These are phyloP conservation scores for Croton laevigatus DNA, from an alignment of 441 rosid genomes.

Conservation along the genomic window DNA sequence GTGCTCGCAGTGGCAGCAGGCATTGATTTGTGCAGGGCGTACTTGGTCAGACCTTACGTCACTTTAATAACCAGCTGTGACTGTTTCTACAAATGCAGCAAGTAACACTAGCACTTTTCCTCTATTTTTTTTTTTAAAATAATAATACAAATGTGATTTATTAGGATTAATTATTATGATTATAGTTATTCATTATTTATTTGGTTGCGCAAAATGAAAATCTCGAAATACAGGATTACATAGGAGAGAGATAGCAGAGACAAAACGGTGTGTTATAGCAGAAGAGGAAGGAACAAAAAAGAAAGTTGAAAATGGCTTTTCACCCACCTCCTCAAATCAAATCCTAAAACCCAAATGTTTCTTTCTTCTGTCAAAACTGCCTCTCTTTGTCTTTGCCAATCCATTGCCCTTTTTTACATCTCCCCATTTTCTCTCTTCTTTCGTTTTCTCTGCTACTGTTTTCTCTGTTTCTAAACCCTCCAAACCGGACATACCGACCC, in stretches of 20 bases:
- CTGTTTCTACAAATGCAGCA: neutral
- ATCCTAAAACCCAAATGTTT: conserved; percentile 6
- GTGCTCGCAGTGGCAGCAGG: neutral
- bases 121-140: neutral
- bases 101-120: conserved; percentile 1
- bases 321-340: conserved; percentile 32
- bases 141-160: too few relatives aligned
- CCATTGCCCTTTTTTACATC: neutral
- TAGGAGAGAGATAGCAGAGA: conserved; percentile 20
- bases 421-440: too few relatives aligned
- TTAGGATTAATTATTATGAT: too few relatives aligned
- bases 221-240: conserved; percentile 3
- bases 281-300: conserved; percentile 21
- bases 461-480: neutral
- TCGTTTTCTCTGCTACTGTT: neutral
- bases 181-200: neutral
- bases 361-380: conserved; percentile 4
- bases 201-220: conserved; percentile 6
- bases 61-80: conserved; percentile 23
- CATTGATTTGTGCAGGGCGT: conserved; percentile 7
- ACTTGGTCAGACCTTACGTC: conserved; percentile 27
- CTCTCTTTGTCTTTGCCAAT: conserved; percentile 3
- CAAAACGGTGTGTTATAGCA: conserved; percentile 31
- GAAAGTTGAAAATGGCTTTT: conserved; percentile 45
- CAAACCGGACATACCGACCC: conserved; percentile 11